Evolutionary conservation across 1,284 basidiomycete species (phyloP).

Genomic region (Leccinum subfulvum): DNA sequence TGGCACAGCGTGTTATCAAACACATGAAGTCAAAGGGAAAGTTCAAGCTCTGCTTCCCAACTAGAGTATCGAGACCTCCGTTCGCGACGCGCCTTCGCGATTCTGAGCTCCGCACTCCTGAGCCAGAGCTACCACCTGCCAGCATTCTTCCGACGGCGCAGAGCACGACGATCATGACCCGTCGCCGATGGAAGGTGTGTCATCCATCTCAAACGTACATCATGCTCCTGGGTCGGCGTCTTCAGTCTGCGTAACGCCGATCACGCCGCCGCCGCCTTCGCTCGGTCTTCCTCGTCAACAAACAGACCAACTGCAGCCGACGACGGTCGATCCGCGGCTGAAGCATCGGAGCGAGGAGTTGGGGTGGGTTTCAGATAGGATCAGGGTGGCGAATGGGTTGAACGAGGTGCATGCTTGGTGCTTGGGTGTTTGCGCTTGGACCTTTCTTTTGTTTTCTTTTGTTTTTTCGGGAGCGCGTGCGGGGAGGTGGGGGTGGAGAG

Average conservation of each 20-base stretch:
- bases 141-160: constrained; percentile 33
- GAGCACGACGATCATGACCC: constrained; percentile 22
- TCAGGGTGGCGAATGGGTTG: constrained; percentile 19
- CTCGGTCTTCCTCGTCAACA: background rate
- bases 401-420: constrained; percentile 16
- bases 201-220: constrained; percentile 9
- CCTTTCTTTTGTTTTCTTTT: background rate
- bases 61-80: constrained; percentile 18
- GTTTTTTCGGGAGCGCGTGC: background rate
- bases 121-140: constrained; percentile 7
- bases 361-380: constrained; percentile 28
- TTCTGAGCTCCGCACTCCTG: constrained; percentile 6
- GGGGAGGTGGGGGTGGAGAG: background rate
- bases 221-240: constrained; percentile 21
- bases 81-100: constrained; percentile 22
- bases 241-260: constrained; percentile 33
- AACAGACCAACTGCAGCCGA: constrained; percentile 6
- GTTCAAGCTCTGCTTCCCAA: constrained; percentile 23
- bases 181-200: constrained; percentile 35
- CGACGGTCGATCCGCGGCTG: constrained; percentile 29
- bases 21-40: constrained; percentile 32
- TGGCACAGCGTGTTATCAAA: constrained; percentile 29
- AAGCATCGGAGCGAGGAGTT: constrained; percentile 32
- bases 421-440: constrained; percentile 5
- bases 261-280: constrained; percentile 26